Base-by-base conservation (phyloP, 495 filamentous ascomycete species). In the Hypoxylon lenormandii region DNA sequence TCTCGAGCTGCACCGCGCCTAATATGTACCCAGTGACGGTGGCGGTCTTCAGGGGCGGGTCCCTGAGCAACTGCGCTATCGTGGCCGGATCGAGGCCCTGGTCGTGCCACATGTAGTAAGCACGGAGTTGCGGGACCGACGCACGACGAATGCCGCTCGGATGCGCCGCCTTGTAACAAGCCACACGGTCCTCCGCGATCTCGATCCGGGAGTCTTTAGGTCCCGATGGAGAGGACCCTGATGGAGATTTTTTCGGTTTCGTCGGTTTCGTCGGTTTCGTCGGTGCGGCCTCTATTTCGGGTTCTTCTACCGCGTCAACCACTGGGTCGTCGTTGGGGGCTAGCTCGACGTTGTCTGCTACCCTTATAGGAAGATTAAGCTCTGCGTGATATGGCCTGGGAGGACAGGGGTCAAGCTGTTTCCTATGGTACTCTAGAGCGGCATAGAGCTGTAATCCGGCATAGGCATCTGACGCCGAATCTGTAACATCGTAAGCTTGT, bases 381-480 rank as follows among this genome's bases (percentile, higher is more conserved):
- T 95, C 91, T 11, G 88, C 91, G 66, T 85, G 82, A 46, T 79
- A 70, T 2, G 93, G 92, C 3, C 87, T 80, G 10, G 90, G 91
- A 18, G 92, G 93, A 2, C 79, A 79, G 13, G 92, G 92, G 37
- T 86, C 72, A 56, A 96, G 81, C 10, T 81, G 78, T 59, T 81
- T 77, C 48, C 93, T 80, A 58, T 91, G 89, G 37, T 83, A 74
- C 70, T 97, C 86, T 64, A 96, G 82, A 1, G 80, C 77, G 52
- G 91, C 81, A 73, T 85, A 95, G 23, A 96, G 82, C 71, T 90
- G 88, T 15, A 94, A 66, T 28, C 88, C 88, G 53, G 92, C 92
- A 72, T 94, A 97, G 1, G 92, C 88, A 74, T 97, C 93, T 0
- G 88, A 86, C 13, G 92, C 92, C 6, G 92, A 91, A 80, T 97